Evolutionary conservation across 108 stramenopile genomes (phyloP), one percentile per base, ranked within the genome.

Genomic region (Phaeodactylum tricornutum): DNA sequence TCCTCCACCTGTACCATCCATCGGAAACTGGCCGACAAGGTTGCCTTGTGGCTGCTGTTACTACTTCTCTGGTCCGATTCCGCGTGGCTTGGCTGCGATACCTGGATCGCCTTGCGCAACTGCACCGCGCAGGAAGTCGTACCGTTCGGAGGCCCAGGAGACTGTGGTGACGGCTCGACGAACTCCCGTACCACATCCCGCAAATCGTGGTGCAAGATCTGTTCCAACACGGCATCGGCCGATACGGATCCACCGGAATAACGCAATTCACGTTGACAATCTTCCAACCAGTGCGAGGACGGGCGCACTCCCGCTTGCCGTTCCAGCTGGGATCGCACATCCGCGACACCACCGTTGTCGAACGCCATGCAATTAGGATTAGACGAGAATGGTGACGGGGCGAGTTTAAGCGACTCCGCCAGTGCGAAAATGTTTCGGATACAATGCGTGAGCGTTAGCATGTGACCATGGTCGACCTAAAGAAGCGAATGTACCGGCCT

Each of bases 1-100:
- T 84, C 87, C 64, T 88, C 87, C 53, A 82, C 36, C 65, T 88
- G 87, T 29, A 77, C 53, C 51, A 88, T 35, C 8, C 79, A 41
- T 28, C 40, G 51, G 53, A 81, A 75, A 2, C 54, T 46, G 1
- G 45, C 12, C 9, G 75, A 62, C 6, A 77, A 40, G 3, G 14
- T 45, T 8, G 43, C 44, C 41, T 70, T 71, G 45, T 11, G n/a
- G 8, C 21, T 40, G 29, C 40, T 33, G 19, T 16, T 37, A n/a
- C n/a, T n/a, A n/a, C n/a, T n/a, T 23, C 20, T 29, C 39, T 43
- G 51, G 32, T 20, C 30, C 45, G 2, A 46, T 43, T 47, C 23
- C 27, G n/a, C 23, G 12, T 27, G 23, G 0, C 23, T 28, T n/a
- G n/a, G n/a, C 8, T 27, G 0, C 2, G 35, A 30, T 15, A 11